Conservation (phyloP, 2,329 filamentous ascomycete species). For the Fusarium sp. region DNA sequence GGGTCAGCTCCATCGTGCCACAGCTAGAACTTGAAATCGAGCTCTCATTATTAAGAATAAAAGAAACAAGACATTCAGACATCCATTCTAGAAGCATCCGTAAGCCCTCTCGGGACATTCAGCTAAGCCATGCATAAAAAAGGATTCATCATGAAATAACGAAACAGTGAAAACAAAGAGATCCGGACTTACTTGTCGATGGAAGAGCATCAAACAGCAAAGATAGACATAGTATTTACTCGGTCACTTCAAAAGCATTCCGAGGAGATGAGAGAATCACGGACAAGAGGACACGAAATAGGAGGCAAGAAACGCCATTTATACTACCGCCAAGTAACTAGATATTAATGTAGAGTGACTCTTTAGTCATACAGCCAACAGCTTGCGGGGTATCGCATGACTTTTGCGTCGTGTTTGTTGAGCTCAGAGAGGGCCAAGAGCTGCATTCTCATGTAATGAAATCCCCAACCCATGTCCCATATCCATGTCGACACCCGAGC, state of each 20-base stretch:
- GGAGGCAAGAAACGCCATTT: constrained; percentile 21
- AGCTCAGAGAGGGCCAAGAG: constrained; percentile 32
- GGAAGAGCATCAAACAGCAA: background rate
- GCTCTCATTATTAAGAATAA: background rate
- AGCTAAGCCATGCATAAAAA: constrained; percentile 49
- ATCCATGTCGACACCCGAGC: constrained; percentile 17
- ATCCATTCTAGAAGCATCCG: constrained; percentile 45
- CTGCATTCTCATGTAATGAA: constrained; percentile 42
- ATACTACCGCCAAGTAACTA: constrained; percentile 19
- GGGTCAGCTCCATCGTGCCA: constrained; percentile 8
- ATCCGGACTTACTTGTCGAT: constrained; percentile 18
- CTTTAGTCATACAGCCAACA: constrained; percentile 21
- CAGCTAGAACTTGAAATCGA: background rate
- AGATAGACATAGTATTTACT: background rate
- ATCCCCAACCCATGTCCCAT: constrained; percentile 33
- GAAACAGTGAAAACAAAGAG: background rate
- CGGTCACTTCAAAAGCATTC: background rate
- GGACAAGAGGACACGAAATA: background rate
- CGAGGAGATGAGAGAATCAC: background rate
- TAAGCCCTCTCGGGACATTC: constrained; percentile 39
- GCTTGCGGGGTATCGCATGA: constrained; percentile 41
- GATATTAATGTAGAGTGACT: constrained; percentile 8
- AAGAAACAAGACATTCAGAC: constrained; percentile 35
- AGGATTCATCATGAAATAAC: constrained; percentile 43
- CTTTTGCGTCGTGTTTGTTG: constrained; percentile 21